Conservation (phyloP, 345 rosid genomes). For the Kandelia obovata region DNA sequence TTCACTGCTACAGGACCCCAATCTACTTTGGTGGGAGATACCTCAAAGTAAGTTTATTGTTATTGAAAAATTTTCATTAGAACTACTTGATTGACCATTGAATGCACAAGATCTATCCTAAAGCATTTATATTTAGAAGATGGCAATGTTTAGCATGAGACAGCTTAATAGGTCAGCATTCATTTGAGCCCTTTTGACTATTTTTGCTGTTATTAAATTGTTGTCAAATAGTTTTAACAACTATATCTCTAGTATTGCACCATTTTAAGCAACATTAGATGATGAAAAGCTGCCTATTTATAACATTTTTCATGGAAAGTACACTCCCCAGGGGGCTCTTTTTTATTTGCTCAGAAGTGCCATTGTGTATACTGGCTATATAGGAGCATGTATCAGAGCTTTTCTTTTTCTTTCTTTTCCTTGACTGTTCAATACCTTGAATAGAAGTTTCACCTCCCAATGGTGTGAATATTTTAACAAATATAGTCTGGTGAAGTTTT, state of each 20-base stretch:
- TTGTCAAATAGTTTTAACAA: too few relatives aligned
- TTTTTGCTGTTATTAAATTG: too few relatives aligned
- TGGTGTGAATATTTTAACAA: neutral
- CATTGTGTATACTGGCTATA: too few relatives aligned
- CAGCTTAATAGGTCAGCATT: too few relatives aligned
- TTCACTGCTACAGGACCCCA: slow-evolving; percentile 57
- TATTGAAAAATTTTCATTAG: neutral
- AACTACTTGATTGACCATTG: neutral
- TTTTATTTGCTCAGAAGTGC: neutral
- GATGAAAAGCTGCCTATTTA: neutral
- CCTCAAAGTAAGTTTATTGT: slow-evolving; percentile 55
- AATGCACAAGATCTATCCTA: neutral
- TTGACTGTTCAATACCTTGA: too few relatives aligned
- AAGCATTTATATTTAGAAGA: too few relatives aligned
- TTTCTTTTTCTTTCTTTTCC: too few relatives aligned
- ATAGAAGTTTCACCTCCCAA: too few relatives aligned
- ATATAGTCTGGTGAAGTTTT: neutral
- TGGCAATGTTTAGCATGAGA: neutral
- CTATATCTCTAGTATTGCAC: too few relatives aligned
- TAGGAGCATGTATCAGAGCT: too few relatives aligned
- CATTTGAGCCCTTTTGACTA: too few relatives aligned
- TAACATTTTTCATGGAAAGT: neutral
- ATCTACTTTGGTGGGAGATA: slow-evolving; percentile 88
- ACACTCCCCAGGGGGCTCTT: neutral
- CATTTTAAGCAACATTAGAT: neutral